Conservation (phyloP, 768 basidiomycete genomes). For the Exidia glandulosa region DNA sequence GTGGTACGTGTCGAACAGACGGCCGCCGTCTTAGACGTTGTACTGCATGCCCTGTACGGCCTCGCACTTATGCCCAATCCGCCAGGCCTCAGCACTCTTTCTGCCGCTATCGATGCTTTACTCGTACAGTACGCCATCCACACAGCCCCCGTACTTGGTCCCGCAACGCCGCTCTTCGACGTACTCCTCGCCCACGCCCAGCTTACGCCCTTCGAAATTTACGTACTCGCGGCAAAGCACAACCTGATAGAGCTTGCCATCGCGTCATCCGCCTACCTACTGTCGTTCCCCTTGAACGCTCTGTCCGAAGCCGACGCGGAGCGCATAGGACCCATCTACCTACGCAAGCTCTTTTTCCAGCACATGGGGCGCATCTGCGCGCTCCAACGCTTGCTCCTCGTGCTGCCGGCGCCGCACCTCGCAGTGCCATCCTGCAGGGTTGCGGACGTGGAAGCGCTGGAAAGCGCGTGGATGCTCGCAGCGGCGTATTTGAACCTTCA, state of each 20-base stretch:
- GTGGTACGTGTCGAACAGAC: no score
- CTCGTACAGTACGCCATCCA: no score
- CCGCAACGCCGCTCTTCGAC: slow-evolving; percentile 19
- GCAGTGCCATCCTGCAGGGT: no score
- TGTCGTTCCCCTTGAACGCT: slow-evolving; percentile 56
- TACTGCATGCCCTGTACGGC: no score
- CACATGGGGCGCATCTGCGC: slow-evolving; percentile 77
- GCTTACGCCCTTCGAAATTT: slow-evolving; percentile 30
- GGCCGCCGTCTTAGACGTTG: no score
- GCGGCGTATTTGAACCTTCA: no score
- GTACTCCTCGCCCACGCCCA: slow-evolving; percentile 21
- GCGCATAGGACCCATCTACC: slow-evolving; percentile 62
- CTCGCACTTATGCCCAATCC: no score
- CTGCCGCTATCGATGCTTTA: no score
- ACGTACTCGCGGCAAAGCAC: slow-evolving; percentile 55
- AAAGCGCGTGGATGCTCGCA: no score
- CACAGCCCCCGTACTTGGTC: slow-evolving; percentile 4
- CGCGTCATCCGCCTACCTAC: slow-evolving; percentile 60
- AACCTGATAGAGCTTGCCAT: slow-evolving; percentile 68
- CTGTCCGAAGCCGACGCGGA: slow-evolving; percentile 62
- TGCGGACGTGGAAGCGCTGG: no score
- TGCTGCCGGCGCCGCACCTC: slow-evolving; percentile 66
- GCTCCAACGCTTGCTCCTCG: slow-evolving; percentile 63
- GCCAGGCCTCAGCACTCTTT: no score
- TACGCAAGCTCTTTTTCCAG: slow-evolving; percentile 73